Conservation (phyloP, 2,329 filamentous ascomycete species). For the Colletotrichum limetticola region DNA sequence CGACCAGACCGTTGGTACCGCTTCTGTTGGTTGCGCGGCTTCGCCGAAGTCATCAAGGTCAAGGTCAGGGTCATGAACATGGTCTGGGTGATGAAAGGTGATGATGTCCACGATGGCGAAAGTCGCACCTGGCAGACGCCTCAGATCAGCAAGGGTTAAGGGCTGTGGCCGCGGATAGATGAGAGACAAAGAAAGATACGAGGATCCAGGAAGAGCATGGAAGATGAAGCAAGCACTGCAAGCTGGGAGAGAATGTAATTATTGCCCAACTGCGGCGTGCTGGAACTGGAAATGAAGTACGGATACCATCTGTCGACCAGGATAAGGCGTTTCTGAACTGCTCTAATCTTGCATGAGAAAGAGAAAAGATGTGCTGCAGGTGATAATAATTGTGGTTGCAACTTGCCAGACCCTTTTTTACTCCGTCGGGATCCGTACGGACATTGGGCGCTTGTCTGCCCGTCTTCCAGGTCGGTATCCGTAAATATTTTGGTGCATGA, state of each 20-base stretch:
- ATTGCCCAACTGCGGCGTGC: no score
- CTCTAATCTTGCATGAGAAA: neutral
- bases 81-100: neutral
- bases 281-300: no score
- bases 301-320: no score
- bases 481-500: neutral
- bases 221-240: neutral
- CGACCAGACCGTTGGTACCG: neutral
- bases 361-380: neutral
- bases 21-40: neutral
- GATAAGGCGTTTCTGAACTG: no score
- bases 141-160: neutral
- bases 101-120: neutral
- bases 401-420: neutral
- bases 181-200: neutral
- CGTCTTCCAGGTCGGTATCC: neutral
- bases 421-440: neutral
- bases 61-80: neutral
- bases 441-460: neutral
- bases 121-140: neutral
- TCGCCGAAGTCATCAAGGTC: neutral
- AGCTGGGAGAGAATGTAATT: neutral
- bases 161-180: neutral
- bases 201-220: neutral
- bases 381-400: no score